Evolutionary conservation across 805 yeast genomes (phyloP).

Genomic region (Saccharomycopsis sp.): DNA sequence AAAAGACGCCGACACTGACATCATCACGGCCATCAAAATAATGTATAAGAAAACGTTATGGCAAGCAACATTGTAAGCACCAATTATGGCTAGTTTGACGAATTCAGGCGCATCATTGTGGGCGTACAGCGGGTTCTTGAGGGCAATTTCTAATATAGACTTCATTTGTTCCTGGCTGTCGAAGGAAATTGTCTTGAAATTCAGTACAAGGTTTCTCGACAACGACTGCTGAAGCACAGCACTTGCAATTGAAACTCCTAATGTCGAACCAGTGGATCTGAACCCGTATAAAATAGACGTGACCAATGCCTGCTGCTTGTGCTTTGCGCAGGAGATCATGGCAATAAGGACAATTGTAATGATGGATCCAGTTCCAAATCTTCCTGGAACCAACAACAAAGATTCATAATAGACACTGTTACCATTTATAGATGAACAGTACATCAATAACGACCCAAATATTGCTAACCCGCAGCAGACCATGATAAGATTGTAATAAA

Average conservation of each 20-base stretch:
- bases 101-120: constrained; percentile 23
- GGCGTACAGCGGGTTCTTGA: background rate
- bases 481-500: constrained; percentile 43
- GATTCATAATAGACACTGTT: constrained; percentile 38
- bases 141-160: background rate
- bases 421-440: constrained; percentile 28
- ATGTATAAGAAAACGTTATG: constrained; percentile 3
- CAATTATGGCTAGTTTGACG: constrained; percentile 39
- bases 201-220: constrained; percentile 24
- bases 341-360: constrained; percentile 62
- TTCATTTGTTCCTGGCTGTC: background rate
- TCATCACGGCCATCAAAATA: background rate
- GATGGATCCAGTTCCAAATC: constrained; percentile 50
- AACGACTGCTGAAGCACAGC: constrained; percentile 52
- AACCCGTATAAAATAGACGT: constrained; percentile 63
- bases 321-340: constrained; percentile 66
- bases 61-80: constrained; percentile 19
- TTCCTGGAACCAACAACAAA: constrained; percentile 41
- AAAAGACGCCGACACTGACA: background rate
- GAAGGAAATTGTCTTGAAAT: constrained; percentile 20
- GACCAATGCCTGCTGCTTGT: constrained; percentile 57
- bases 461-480: constrained; percentile 37
- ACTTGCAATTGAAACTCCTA: constrained; percentile 59
- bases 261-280: constrained; percentile 59
- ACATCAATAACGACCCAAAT: constrained; percentile 35